phyloP scores from a whole-genome alignment of 306 rosid species.

The Mimosa pudica region DNA sequence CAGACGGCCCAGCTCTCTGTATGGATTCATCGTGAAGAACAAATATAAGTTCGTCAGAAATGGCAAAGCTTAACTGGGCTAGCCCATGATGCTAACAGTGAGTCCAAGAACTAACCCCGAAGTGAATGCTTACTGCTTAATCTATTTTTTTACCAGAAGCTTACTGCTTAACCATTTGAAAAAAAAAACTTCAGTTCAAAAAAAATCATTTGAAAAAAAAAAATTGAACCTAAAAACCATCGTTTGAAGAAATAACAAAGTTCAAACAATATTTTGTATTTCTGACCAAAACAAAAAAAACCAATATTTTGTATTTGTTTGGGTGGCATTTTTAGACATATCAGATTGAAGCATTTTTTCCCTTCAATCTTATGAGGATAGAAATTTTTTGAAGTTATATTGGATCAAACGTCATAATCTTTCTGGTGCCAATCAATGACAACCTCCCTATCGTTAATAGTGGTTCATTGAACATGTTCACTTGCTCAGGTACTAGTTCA shows the following conservation, averaged over 20 bases:
- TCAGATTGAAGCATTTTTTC: no score
- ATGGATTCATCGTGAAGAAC: not conserved
- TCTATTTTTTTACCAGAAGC: no score
- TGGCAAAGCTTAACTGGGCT: not conserved
- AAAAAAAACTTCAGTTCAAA: no score
- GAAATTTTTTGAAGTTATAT: not conserved
- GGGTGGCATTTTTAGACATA: not conserved
- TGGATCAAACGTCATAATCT: no score
- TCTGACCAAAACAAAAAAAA: no score
- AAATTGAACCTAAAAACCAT: no score
- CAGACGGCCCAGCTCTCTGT: not conserved
- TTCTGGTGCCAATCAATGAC: not conserved
- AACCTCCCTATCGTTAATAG: not conserved
- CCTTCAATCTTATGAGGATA: not conserved
- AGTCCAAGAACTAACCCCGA: not conserved
- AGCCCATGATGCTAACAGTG: not conserved
- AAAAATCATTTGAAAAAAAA: no score
- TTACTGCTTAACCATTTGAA: no score
- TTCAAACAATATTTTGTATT: no score
- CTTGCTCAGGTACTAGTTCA: not conserved
- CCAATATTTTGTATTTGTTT: no score
- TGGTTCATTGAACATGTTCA: not conserved
- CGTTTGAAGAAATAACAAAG: no score
- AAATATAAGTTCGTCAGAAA: not conserved
- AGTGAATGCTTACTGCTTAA: no score